Evolutionary conservation across 169 alveolate species (phyloP), one percentile per base, ranked within the genome.

Genomic region (Eimeria acervulina): DNA sequence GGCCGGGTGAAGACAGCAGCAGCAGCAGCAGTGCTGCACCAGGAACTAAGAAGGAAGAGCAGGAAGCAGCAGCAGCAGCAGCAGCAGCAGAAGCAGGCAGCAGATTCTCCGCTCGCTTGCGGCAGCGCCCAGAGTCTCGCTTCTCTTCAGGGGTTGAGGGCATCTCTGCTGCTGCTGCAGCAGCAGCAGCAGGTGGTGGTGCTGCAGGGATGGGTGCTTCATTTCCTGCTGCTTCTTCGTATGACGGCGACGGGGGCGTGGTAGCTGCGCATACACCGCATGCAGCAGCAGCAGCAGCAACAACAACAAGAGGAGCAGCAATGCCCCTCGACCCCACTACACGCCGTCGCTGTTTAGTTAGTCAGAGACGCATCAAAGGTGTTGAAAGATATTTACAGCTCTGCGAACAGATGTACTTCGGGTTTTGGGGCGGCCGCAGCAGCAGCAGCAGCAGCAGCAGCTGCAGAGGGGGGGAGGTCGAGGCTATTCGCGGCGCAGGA

Each of bases 361-460:
- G 81, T 31, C 70, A 83, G 40, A 59, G 88, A 42, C 90, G 95
- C 31, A 96, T 96, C 17, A 90, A 95, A 2, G 96, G 93, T 36
- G 89, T 96, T 38, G 97, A 96, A 70, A 68, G 96, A 5, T 96
- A 92, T 40, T 52, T 96, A 21, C 95, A 95, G 47, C 91, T 96
- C 40, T 95, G 97, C 31, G 97, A 96, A 42, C 96, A 93, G 36
- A 66, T 96, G 95, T 96, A 96, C 80, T 68, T 96, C 78, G 97
- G 97, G 0, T 31, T 55, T n/a, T 66, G 66, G 88, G 42, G 40
- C 42, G 90, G 85, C 3, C 85, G 40, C 51, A 31, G 51, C 51
- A 33, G 51, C 38, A 33, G 85, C 85, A 38, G 85, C 85, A 74
- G 85, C 85, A 74, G 85, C 85, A 36, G 28, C 55, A 74, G 85